Conservation (phyloP, 352 stramenopile genomes). For the Globisporangium spinosum region DNA sequence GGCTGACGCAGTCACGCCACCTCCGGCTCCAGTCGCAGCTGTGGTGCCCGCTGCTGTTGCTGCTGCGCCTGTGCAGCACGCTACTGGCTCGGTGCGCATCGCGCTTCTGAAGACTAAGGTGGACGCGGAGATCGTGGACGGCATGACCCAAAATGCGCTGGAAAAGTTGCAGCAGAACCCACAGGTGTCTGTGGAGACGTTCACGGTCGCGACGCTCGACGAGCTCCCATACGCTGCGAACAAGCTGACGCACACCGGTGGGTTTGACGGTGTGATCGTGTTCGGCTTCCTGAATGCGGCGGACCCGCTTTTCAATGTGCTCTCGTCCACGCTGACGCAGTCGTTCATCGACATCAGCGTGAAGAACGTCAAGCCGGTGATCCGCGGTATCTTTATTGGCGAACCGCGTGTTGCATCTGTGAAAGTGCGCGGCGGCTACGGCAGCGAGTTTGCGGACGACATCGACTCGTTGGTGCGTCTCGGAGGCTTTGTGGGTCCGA, state of each 20-base stretch:
- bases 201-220: slow-evolving; percentile 70
- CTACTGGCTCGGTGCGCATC: slow-evolving; percentile 35
- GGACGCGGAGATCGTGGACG: slow-evolving; percentile 69
- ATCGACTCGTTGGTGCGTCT: slow-evolving; percentile 66
- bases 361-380: slow-evolving; percentile 70
- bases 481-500: slow-evolving; percentile 28
- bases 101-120: slow-evolving; percentile 74
- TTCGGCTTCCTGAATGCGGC: slow-evolving; percentile 76
- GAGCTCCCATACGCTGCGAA: slow-evolving; percentile 83
- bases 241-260: slow-evolving; percentile 63
- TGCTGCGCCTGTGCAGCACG: slow-evolving; percentile 7
- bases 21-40: slow-evolving; percentile 20
- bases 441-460: slow-evolving; percentile 56
- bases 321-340: slow-evolving; percentile 55
- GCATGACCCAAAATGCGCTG: slow-evolving; percentile 63
- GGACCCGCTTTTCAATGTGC: slow-evolving; percentile 58
- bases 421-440: slow-evolving; percentile 70
- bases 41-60: slow-evolving; percentile 11
- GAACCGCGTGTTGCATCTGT: slow-evolving; percentile 69
- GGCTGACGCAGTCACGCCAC: background rate
- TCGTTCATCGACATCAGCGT: slow-evolving; percentile 84
- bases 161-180: slow-evolving; percentile 35
- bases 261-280: slow-evolving; percentile 74
- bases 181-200: slow-evolving; percentile 44
- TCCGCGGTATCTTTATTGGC: slow-evolving; percentile 71